Evolutionary conservation across 2,329 filamentous ascomycete genomes (phyloP), one percentile per base, ranked within the genome.

Genomic region (Trichoderma harzianum): DNA sequence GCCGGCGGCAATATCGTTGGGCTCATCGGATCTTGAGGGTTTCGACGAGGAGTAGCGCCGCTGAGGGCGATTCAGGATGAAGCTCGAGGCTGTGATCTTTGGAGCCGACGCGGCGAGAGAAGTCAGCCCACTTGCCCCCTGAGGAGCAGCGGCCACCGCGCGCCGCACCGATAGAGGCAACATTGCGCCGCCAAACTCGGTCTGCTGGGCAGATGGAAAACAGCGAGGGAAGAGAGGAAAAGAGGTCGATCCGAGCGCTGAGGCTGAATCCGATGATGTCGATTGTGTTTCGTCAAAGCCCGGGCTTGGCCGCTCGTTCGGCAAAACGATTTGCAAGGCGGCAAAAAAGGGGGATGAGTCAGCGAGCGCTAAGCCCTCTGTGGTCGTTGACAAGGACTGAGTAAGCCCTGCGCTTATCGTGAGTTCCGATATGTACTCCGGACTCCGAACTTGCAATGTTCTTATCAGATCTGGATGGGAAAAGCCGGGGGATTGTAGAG

Each of bases 31-130:
- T 76, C 86, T 86, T 47, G 87, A 89, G n/a, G 88, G 87, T 78
- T 90, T 90, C 39, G 88, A 90, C 34, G 88, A 90, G 12, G 88
- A 90, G 76, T 84, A 88, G 75, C 88, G 83, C 76, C 86, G 83
- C 80, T 88, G 87, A 75, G 86, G 86, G 73, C 80, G 76, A 69
- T 82, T 79, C 74, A 79, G 80, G 75, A 83, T 71, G 51, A 80
- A 78, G 63, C 76, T 74, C 71, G 81, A 75, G 71, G 81, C 77
- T 64, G 80, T 77, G 60, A 80, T 78, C 76, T 83, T 83, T 74
- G 85, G 76, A 69, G 80, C 80, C 58, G 83, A 77, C 61, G 83
- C 79, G 75, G 81, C 79, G 72, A 87, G 76, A 72, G 82, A 79
- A 64, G 85, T 82, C 67, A 84, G 79, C 75, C 86, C 63, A 72